Base-by-base conservation (phyloP, 805 yeast genomes). In the Torulaspora maleeae region DNA sequence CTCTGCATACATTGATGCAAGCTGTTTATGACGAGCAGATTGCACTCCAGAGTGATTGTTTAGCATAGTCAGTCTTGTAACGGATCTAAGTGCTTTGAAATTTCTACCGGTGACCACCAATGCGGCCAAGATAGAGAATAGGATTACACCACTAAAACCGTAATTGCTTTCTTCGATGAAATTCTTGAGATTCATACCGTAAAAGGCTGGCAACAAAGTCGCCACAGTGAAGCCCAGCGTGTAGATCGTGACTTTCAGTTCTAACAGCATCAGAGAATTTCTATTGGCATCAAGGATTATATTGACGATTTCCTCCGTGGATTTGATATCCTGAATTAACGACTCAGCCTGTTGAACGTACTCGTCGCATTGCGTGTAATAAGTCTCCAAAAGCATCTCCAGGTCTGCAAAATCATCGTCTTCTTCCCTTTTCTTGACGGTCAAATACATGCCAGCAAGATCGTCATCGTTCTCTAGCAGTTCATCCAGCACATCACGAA, bases 221-320 rank as follows among this genome's bases (percentile, higher is more conserved):
- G 95, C 95, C 17, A 86, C 83, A 0, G 95, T 85, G 58, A 86
- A 77, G 0, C 95, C 95, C 28, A 90, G 64, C 0, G 96, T 87
- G 51, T 86, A 86, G 20, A 90, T 83, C 0, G 95, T 80, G 12
- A 89, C 79, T 56, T 86, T 83, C 51, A 90, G 69, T 58, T 90
- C 95, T 54, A 84, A 80, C 45, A 90, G 74, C 95, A 90, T 87
- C 50, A 90, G 70, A 3, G 95, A 79, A 66, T 90, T 90, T 69
- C 97, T 79, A 59, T 88, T 88, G 2, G 96, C 87, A 64, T 90
- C 97, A 44, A 90, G 66, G 49, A 90, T 89, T 56, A 90, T 89
- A 60, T 89, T 89, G 48, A 87, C 90, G 60, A 90, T 86, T 58
- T 90, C 97, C 60, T 89, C 96, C 0, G 97, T 90, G 12, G 93